These are phyloP conservation scores for Syzygium syzygioides DNA, from an alignment of 441 rosid genomes.

Conservation along the genomic window DNA sequence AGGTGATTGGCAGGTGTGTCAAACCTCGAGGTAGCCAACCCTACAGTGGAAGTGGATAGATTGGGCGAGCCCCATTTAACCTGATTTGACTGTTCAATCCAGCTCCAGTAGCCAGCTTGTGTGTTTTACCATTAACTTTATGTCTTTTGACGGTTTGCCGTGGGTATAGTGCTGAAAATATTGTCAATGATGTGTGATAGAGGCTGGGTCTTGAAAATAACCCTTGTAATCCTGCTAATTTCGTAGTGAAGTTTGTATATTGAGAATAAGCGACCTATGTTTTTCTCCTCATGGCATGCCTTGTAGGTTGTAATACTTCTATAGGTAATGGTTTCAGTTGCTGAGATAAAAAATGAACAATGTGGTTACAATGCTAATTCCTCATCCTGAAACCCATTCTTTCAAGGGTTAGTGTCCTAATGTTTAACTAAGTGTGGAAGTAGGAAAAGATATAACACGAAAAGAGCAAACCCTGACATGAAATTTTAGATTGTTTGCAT, in stretches of 20 bases:
- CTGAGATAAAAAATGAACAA: background rate
- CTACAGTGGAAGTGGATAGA: background rate
- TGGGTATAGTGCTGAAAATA: background rate
- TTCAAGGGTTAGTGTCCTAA: background rate
- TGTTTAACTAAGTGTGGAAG: background rate
- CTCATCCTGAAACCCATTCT: background rate
- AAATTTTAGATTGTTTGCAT: background rate
- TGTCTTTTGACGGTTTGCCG: background rate
- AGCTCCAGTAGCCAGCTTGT: background rate
- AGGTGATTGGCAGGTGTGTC: background rate
- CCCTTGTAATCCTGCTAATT: background rate
- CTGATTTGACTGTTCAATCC: background rate
- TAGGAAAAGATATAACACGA: background rate
- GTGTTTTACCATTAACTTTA: background rate
- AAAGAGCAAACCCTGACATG: background rate
- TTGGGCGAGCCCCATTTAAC: background rate
- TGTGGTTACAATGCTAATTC: background rate
- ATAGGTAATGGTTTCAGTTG: background rate
- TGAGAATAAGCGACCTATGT: background rate
- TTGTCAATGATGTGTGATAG: background rate
- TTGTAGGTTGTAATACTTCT: background rate
- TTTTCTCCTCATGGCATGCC: background rate
- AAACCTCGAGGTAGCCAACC: background rate
- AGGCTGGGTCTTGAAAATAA: background rate
- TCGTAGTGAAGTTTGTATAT: background rate